These are phyloP conservation scores for Dictyostelium firmibasis DNA, from an alignment of 78 protist species.

Conservation along the genomic window DNA sequence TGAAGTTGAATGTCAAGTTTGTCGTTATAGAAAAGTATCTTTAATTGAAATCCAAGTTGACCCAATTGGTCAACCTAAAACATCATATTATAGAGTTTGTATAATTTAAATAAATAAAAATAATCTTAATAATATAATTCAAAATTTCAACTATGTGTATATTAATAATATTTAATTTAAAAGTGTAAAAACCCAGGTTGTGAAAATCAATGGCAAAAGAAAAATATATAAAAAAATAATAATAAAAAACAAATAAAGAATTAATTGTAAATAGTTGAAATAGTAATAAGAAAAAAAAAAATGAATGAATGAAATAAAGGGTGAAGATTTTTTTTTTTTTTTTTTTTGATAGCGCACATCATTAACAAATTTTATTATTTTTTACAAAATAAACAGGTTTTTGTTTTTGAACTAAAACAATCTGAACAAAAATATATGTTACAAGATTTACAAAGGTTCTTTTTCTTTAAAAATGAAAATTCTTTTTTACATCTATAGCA, in stretches of 20 bases:
- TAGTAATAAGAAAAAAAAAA: not conserved
- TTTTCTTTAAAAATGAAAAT: slow-evolving; percentile 19
- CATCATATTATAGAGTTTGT: slow-evolving; percentile 33
- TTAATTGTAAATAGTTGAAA: too few relatives aligned
- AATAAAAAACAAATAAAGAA: not conserved
- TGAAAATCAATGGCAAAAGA: not conserved
- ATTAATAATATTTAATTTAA: too few relatives aligned
- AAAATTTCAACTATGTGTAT: too few relatives aligned
- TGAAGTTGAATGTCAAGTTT: slow-evolving; percentile 52
- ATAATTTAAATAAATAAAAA: not conserved
- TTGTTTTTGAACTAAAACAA: slow-evolving; percentile 37
- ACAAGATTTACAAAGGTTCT: slow-evolving; percentile 30
- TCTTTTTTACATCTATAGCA: slow-evolving; percentile 52
- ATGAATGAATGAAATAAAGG: not conserved
- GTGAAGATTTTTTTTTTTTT: too few relatives aligned
- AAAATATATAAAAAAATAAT: not conserved
- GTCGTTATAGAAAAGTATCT: slow-evolving; percentile 30
- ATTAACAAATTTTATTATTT: not conserved
- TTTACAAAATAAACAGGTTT: slow-evolving; percentile 45
- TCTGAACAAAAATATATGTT: slow-evolving; percentile 38
- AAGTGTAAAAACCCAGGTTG: not conserved
- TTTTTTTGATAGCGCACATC: not conserved
- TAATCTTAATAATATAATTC: too few relatives aligned
- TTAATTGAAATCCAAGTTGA: slow-evolving; percentile 61
- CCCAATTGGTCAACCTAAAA: slow-evolving; percentile 50